Percentiles rank a stretch among this genome's conserved stretches.
Conservation (phyloP, 2,329 filamentous ascomycete species). For the Alternaria sp. region DNA sequence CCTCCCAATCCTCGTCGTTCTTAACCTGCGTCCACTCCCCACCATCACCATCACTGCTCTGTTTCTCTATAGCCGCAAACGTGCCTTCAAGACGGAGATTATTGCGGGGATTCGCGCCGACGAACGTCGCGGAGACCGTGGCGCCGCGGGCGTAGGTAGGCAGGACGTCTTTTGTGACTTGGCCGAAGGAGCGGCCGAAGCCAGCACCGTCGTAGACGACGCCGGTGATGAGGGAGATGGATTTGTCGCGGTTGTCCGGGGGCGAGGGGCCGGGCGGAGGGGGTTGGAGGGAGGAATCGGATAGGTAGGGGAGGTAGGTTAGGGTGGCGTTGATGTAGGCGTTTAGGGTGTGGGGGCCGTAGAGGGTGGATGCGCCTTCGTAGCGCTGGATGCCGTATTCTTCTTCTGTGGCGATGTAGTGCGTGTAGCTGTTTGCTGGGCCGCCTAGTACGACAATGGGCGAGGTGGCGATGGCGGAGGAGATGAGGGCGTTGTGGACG, state of each 20-base stretch:
- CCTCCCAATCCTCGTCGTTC: slow-evolving; percentile 81
- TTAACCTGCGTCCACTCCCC: slow-evolving; percentile 70
- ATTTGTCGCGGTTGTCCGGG: slow-evolving; percentile 78
- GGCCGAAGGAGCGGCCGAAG: slow-evolving; percentile 72
- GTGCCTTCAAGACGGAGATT: slow-evolving; percentile 80
- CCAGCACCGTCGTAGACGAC: slow-evolving; percentile 77
- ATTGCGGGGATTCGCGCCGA: slow-evolving; percentile 89
- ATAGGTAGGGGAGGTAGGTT: slow-evolving; percentile 72
- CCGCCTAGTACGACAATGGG: slow-evolving; percentile 81
- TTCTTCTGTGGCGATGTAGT: slow-evolving; percentile 80
- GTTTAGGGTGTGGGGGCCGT: slow-evolving; percentile 79
- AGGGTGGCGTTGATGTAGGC: slow-evolving; percentile 88
- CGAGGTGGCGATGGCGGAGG: slow-evolving; percentile 28
- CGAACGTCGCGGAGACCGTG: slow-evolving; percentile 71
- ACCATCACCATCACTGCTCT: slow-evolving; percentile 51
- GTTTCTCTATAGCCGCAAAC: slow-evolving; percentile 76
- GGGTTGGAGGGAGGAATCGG: slow-evolving; percentile 42
- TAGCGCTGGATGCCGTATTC: slow-evolving; percentile 88
- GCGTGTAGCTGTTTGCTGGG: slow-evolving; percentile 88
- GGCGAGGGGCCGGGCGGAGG: slow-evolving; percentile 66
- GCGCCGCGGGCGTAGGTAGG: slow-evolving; percentile 66
- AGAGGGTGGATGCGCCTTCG: slow-evolving; percentile 92
- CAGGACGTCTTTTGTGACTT: slow-evolving; percentile 63
- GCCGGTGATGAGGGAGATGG: slow-evolving; percentile 78
- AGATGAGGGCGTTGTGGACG: slow-evolving; percentile 35